Evolutionary conservation across 768 basidiomycete genomes (phyloP), one percentile per base, ranked within the genome.

Genomic region (Paxillus involutus): DNA sequence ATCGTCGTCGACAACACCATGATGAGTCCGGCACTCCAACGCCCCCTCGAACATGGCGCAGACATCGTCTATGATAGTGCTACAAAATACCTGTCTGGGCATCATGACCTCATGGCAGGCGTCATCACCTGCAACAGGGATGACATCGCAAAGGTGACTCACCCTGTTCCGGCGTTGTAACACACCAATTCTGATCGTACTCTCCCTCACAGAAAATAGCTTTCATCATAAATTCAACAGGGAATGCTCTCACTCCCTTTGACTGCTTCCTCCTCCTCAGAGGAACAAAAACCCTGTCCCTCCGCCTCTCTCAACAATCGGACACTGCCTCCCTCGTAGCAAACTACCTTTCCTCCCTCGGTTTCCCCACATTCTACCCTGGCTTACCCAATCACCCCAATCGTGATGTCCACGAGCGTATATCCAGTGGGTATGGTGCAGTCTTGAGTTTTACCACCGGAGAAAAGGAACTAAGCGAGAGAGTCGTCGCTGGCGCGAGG

Each of bases 31-130:
- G 98, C 98, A 72, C 78, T 98, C 8, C 94, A 96, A 67, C 77
- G 95, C 53, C 97, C 97, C 11, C 81, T 98, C 36, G 94, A 98
- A 64, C 88, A 97, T 52, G 97, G 96, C 14, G 92, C 92, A 45
- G 97, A 99, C 68, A 85, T 99, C 51, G 95, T 98, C 9, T 99
- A 99, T 65, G 97, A 99, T 71, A 95, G 93, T 55, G 97, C 87
- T 10, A 98, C 97, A 21, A 99, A 99, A 69, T 98, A 98, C 71
- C 80, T 99, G 44, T 94, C 91, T 53, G 97, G 97, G 8, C 97
- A 99, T 65, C 97, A 99, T 72, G 97, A 99, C 68, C 84, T 99
- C 59, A 99, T 99, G 97, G 96, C 97, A 0, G 97, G 97, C 55
- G 85, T 92, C 43, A 89, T 98, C 59, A 87, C 85, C 26, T 97